Percentiles rank a stretch among this genome's conserved stretches.
phyloP scores from a whole-genome alignment of 352 stramenopile genomes.

The Globisporangium alternatum region DNA sequence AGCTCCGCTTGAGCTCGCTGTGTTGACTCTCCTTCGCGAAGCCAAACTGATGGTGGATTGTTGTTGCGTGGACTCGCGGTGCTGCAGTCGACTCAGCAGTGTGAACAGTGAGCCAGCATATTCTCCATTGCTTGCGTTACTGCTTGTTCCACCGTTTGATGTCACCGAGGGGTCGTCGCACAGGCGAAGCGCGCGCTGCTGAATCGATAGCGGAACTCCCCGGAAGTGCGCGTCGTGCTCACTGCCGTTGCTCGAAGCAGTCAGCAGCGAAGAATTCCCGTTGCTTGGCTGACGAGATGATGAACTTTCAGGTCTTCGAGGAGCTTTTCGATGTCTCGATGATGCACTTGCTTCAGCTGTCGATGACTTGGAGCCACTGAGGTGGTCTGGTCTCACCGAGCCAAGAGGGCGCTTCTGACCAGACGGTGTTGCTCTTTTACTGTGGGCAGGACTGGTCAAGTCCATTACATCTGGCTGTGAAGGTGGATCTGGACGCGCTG shows the following conservation, averaged over 20 bases:
- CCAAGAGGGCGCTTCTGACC: conserved; percentile 5
- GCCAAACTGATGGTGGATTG: not conserved
- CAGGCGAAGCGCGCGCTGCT: conserved; percentile 5
- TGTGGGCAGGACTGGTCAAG: not conserved
- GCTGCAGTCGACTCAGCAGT: not conserved
- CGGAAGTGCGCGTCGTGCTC: conserved; percentile 5
- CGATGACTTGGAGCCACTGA: not conserved
- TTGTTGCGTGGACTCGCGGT: not conserved
- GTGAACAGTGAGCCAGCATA: not conserved
- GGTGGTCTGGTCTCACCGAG: not conserved
- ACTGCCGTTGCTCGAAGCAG: not conserved
- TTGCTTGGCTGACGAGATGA: not conserved
- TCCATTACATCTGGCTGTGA: not conserved
- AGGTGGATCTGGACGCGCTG: not conserved
- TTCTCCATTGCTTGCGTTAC: not conserved
- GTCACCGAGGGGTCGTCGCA: not conserved
- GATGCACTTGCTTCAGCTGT: not conserved
- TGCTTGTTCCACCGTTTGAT: not conserved
- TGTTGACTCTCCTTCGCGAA: not conserved
- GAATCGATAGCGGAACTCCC: conserved; percentile 12
- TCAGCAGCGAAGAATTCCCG: not conserved
- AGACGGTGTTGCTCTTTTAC: not conserved
- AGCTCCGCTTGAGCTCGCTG: not conserved
- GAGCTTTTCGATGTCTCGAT: conserved; percentile 1
- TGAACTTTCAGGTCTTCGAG: not conserved